Conservation (phyloP, 495 filamentous ascomycete genomes). For the Polyplosphaeria fusca region DNA sequence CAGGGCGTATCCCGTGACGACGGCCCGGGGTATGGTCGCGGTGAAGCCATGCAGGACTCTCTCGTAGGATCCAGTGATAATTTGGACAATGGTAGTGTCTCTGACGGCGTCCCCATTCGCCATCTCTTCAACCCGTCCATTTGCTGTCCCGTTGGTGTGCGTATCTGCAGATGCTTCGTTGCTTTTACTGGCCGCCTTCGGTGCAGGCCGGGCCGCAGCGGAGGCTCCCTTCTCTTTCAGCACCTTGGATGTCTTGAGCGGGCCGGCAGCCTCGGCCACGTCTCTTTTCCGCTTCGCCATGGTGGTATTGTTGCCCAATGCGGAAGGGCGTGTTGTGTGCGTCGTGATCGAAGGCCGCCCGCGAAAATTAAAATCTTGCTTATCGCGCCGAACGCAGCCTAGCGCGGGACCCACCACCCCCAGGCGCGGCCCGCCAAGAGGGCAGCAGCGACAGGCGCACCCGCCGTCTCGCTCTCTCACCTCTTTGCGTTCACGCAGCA, state of each 20-base stretch:
- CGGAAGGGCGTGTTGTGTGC: no score
- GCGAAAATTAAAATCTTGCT: no score
- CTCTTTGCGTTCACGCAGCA: no score
- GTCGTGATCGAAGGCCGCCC: no score
- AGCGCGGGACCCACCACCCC: no score
- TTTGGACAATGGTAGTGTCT: conserved; percentile 60
- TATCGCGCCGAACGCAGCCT: no score
- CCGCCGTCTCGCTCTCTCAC: no score
- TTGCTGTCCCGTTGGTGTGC: conserved; percentile 29
- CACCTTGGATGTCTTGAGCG: conserved; percentile 37
- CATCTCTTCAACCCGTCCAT: neutral
- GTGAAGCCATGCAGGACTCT: conserved; percentile 88
- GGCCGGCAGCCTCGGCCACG: conserved; percentile 23
- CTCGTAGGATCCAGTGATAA: conserved; percentile 93
- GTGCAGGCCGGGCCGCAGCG: conserved; percentile 28
- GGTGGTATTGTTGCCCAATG: no score
- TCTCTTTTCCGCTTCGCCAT: conserved; percentile 81
- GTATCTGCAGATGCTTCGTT: conserved; percentile 22
- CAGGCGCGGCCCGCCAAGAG: no score
- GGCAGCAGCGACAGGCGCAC: no score
- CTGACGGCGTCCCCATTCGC: neutral
- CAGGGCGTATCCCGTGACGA: conserved; percentile 8
- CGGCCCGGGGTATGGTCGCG: conserved; percentile 55
- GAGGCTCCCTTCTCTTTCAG: conserved; percentile 28
- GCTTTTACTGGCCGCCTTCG: conserved; percentile 30